Evolutionary conservation across 495 filamentous ascomycete genomes (phyloP).

Genomic region (Talaromyces ruber): DNA sequence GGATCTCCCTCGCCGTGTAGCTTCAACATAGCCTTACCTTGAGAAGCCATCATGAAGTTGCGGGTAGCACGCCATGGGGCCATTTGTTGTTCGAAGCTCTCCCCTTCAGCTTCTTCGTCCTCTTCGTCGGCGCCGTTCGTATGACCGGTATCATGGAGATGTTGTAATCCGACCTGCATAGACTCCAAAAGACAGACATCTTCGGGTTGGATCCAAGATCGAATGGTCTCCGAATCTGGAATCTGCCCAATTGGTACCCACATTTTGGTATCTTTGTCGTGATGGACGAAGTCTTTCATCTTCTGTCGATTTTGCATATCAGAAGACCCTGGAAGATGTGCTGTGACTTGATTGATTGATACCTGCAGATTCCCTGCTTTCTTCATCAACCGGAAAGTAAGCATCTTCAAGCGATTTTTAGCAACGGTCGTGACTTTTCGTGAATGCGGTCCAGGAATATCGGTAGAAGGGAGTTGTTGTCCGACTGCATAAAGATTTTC

Average conservation of each 20-base stretch:
- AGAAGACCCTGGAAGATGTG: constrained; percentile 78
- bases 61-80: constrained; percentile 93
- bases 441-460: constrained; percentile 88
- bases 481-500: constrained; percentile 86
- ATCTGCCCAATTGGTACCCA: constrained; percentile 67
- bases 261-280: constrained; percentile 72
- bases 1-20: constrained; percentile 93
- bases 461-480: constrained; percentile 82
- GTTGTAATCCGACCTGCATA: constrained; percentile 88
- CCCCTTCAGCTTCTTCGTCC: constrained; percentile 53
- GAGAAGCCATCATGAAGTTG: constrained; percentile 87
- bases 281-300: constrained; percentile 89
- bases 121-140: constrained; percentile 64
- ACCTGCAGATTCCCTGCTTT: constrained; percentile 61
- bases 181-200: constrained; percentile 90
- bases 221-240: constrained; percentile 68
- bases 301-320: constrained; percentile 95
- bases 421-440: constrained; percentile 88
- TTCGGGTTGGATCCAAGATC: constrained; percentile 85
- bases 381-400: constrained; percentile 76
- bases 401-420: constrained; percentile 93
- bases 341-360: constrained; percentile 69
- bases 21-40: constrained; percentile 93
- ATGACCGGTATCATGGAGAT: constrained; percentile 76
- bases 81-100: constrained; percentile 78